These are phyloP conservation scores for Neurospora terricola DNA, from an alignment of 495 filamentous ascomycete genomes.

Conservation along the genomic window DNA sequence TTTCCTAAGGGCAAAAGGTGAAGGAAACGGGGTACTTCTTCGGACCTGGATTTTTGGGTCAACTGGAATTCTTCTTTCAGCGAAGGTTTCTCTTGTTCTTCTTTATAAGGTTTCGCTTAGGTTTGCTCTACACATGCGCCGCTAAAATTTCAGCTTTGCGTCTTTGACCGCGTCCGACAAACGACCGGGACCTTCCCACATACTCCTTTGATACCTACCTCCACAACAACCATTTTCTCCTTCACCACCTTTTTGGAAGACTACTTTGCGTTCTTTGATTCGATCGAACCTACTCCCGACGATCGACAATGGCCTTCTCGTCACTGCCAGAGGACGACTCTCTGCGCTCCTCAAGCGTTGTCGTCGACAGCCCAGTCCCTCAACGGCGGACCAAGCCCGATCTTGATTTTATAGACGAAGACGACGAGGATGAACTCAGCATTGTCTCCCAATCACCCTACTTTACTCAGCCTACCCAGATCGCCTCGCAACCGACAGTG, in stretches of 20 bases:
- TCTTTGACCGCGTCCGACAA: neutral
- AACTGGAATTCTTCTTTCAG: neutral
- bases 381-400: neutral
- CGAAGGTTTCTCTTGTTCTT: neutral
- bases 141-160: neutral
- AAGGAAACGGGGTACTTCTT: neutral
- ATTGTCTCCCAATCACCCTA: conserved; percentile 25
- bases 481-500: conserved; percentile 28
- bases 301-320: conserved; percentile 6
- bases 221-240: neutral
- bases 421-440: conserved; percentile 12
- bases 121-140: neutral
- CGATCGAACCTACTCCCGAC: neutral
- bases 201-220: neutral
- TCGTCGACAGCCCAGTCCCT: neutral
- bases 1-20: neutral
- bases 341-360: neutral
- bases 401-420: conserved; percentile 4
- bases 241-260: neutral
- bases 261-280: neutral
- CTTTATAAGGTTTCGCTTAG: neutral
- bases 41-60: neutral
- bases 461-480: conserved; percentile 60
- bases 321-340: neutral
- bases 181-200: neutral